phyloP scores from a whole-genome alignment of 805 yeast species.

The Vanderwaltozyma tropicalis region DNA sequence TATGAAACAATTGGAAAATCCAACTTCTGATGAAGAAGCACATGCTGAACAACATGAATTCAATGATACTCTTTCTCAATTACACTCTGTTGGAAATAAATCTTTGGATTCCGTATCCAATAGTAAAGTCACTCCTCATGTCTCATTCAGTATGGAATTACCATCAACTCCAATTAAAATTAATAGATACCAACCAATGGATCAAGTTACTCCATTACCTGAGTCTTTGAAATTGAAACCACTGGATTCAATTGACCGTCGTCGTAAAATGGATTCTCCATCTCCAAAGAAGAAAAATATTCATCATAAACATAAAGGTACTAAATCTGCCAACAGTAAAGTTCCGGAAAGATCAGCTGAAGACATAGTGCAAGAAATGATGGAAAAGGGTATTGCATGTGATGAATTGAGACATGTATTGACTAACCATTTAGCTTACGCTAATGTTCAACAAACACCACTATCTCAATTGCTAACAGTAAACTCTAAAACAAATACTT shows the following conservation, averaged over 20 bases:
- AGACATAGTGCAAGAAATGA: conserved; percentile 5
- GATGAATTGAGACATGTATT: conserved; percentile 53
- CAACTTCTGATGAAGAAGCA: not conserved
- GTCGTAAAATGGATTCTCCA: conserved; percentile 1
- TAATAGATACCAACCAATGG: not conserved
- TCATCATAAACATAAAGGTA: not conserved
- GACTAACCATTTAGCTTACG: conserved; percentile 80
- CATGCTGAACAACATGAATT: not conserved
- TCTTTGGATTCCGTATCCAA: not conserved
- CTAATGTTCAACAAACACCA: conserved; percentile 81
- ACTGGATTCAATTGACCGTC: not conserved
- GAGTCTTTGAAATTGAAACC: not conserved
- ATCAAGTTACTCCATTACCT: not conserved
- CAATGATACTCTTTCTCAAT: not conserved
- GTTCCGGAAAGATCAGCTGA: conserved; percentile 1
- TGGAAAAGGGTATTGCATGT: conserved; percentile 31
- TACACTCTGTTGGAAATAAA: not conserved
- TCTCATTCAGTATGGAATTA: not conserved
- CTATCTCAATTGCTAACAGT: conserved; percentile 58
- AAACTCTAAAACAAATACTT: conserved; percentile 40
- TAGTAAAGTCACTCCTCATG: not conserved
- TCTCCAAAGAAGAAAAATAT: not conserved
- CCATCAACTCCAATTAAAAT: conserved; percentile 1
- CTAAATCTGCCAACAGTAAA: not conserved
- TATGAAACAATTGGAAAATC: not conserved